Conservation (phyloP, 805 yeast species). For the Candida stauntonica region DNA sequence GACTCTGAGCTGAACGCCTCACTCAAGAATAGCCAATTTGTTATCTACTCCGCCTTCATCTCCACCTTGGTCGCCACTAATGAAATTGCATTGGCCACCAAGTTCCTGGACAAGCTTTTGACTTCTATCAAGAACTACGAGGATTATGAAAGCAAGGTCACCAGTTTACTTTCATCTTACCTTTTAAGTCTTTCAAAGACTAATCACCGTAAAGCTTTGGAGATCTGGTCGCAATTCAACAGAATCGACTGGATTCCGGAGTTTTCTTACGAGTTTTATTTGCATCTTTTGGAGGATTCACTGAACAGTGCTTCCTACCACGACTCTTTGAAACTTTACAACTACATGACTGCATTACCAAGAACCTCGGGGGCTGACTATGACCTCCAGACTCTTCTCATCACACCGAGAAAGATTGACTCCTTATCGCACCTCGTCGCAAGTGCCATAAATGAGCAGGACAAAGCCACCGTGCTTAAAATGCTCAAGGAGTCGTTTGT, state of each 20-base stretch:
- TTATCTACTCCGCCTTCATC: constrained; percentile 47
- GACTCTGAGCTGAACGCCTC: constrained; percentile 10
- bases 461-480: constrained; percentile 32
- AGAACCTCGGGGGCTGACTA: constrained; percentile 8
- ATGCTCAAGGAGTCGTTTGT: constrained; percentile 36
- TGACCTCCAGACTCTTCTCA: constrained; percentile 11
- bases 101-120: constrained; percentile 52
- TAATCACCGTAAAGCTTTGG: constrained; percentile 31
- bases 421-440: constrained; percentile 19
- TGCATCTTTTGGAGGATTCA: constrained; percentile 31
- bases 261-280: constrained; percentile 36
- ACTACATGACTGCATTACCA: constrained; percentile 35
- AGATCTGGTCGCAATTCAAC: constrained; percentile 34
- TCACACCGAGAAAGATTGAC: constrained; percentile 16
- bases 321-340: constrained; percentile 32
- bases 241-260: constrained; percentile 38
- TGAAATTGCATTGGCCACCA: constrained; percentile 46
- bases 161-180: constrained; percentile 41
- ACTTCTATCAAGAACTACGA: constrained; percentile 37
- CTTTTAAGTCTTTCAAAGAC: constrained; percentile 34
- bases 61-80: constrained; percentile 49
- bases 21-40: constrained; percentile 36
- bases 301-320: constrained; percentile 27
- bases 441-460: constrained; percentile 17
- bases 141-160: constrained; percentile 32